Percentiles rank a stretch among this genome's conserved stretches.
These are phyloP conservation scores for Zopfia rhizophila DNA, from an alignment of 2,329 filamentous ascomycete species.

Conservation along the genomic window DNA sequence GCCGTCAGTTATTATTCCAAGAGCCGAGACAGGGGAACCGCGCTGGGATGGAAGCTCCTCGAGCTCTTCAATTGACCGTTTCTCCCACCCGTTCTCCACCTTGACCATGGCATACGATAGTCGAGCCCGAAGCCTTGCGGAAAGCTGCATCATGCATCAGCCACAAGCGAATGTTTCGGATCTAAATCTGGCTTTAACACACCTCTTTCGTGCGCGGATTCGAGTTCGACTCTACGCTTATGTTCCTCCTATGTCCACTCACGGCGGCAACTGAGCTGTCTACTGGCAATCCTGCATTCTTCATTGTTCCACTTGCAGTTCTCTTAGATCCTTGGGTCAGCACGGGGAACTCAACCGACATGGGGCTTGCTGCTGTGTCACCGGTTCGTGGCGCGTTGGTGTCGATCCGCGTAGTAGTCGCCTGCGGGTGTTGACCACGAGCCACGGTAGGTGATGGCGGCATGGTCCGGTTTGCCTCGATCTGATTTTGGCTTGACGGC, in stretches of 20 bases:
- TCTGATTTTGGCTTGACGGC: slow-evolving; percentile 57
- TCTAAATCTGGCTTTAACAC: slow-evolving; percentile 45
- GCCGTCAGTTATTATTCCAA: slow-evolving; percentile 54
- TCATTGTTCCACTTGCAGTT: slow-evolving; percentile 79
- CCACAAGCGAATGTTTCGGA: slow-evolving; percentile 19
- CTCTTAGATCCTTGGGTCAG: slow-evolving; percentile 70
- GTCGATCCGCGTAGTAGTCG: slow-evolving; percentile 34
- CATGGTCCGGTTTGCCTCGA: slow-evolving; percentile 24
- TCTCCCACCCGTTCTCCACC: slow-evolving; percentile 86
- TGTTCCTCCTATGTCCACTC: slow-evolving; percentile 73
- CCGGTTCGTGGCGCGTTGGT: slow-evolving; percentile 39
- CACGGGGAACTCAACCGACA: slow-evolving; percentile 53
- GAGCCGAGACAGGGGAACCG: slow-evolving; percentile 71
- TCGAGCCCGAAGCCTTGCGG: slow-evolving; percentile 81
- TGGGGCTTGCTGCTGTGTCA: slow-evolving; percentile 52
- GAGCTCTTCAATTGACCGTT: slow-evolving; percentile 79
- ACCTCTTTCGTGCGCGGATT: slow-evolving; percentile 81
- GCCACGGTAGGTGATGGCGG: slow-evolving; percentile 60
- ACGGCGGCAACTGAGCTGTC: slow-evolving; percentile 25
- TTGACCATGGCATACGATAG: slow-evolving; percentile 95
- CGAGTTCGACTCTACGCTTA: slow-evolving; percentile 73
- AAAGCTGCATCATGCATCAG: slow-evolving; percentile 65
- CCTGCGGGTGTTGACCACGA: slow-evolving; percentile 51
- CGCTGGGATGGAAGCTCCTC: slow-evolving; percentile 77
- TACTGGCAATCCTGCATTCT: slow-evolving; percentile 38